Percentiles rank a stretch among this genome's conserved stretches.
These are phyloP conservation scores for Maudiozyma barnettii DNA, from an alignment of 805 yeast genomes.

Conservation along the genomic window DNA sequence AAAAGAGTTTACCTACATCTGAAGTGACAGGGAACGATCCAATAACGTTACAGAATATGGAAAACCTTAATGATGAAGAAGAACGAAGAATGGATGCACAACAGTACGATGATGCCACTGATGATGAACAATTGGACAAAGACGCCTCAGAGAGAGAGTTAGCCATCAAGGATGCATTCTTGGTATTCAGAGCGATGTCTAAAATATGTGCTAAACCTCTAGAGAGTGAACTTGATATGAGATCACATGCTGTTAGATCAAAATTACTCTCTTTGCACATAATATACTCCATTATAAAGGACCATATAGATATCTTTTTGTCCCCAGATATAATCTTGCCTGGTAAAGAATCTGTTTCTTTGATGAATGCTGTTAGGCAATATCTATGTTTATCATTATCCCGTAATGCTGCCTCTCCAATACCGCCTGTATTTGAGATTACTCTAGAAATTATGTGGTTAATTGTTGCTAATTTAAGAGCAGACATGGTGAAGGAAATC, in stretches of 20 bases:
- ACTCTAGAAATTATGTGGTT: conserved; percentile 92
- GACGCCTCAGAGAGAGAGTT: conserved; percentile 43
- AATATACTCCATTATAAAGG: conserved; percentile 74
- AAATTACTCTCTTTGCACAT: conserved; percentile 82
- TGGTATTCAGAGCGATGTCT: conserved; percentile 90
- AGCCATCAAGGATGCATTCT: conserved; percentile 80
- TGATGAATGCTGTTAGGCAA: conserved; percentile 75
- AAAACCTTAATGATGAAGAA: conserved; percentile 46
- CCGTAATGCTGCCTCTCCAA: conserved; percentile 84
- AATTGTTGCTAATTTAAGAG: conserved; percentile 68
- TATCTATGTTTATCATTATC: conserved; percentile 75
- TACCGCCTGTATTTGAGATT: conserved; percentile 86
- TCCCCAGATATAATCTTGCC: conserved; percentile 48
- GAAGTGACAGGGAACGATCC: conserved; percentile 17
- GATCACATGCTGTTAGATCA: conserved; percentile 87
- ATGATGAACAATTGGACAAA: neutral
- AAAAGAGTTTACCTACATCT: neutral
- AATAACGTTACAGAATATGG: conserved; percentile 53
- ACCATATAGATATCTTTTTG: conserved; percentile 74
- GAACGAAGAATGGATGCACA: conserved; percentile 41
- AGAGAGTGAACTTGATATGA: conserved; percentile 73
- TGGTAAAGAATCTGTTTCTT: conserved; percentile 46
- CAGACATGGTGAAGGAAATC: conserved; percentile 84
- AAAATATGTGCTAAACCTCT: conserved; percentile 78
- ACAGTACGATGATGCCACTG: conserved; percentile 8